phyloP scores from a whole-genome alignment of 2,329 filamentous ascomycete genomes.

The Pezicula carpinea region DNA sequence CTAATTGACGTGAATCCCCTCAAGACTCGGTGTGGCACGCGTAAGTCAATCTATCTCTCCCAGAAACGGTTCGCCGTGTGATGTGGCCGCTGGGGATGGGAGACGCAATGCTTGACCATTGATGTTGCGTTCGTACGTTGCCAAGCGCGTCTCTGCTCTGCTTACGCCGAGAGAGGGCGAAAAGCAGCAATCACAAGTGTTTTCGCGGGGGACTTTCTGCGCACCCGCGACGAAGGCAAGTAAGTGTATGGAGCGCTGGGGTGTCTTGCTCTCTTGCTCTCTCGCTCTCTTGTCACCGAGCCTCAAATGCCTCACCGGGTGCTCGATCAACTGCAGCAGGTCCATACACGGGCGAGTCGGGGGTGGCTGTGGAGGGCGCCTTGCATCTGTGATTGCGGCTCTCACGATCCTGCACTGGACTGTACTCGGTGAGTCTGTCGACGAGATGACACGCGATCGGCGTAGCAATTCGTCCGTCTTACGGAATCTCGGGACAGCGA shows the following conservation, averaged over 20 bases:
- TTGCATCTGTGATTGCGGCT: not conserved
- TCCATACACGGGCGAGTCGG: not conserved
- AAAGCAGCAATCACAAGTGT: not conserved
- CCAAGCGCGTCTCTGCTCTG: not conserved
- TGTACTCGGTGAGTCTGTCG: not conserved
- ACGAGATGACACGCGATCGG: not conserved
- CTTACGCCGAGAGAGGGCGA: not conserved
- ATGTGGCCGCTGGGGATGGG: not conserved
- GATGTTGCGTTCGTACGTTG: constrained; percentile 1
- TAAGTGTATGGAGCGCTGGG: not conserved
- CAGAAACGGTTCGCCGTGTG: not conserved
- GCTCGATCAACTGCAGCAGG: not conserved
- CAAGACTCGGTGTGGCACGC: not conserved
- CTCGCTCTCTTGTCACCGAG: not conserved
- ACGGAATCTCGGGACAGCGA: not conserved
- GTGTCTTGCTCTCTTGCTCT: not conserved
- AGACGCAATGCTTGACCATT: not conserved
- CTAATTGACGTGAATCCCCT: not conserved
- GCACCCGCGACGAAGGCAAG: not conserved
- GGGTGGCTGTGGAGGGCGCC: not conserved
- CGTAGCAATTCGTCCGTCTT: not conserved
- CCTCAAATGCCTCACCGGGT: not conserved
- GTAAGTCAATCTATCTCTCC: not conserved
- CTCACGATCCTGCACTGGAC: not conserved
- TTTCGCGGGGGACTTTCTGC: not conserved